A percentile compares a stretch with the other conserved stretches of the same genome.
Conservation (phyloP, 2,329 filamentous ascomycete genomes). For the Dactylellina sp. region DNA sequence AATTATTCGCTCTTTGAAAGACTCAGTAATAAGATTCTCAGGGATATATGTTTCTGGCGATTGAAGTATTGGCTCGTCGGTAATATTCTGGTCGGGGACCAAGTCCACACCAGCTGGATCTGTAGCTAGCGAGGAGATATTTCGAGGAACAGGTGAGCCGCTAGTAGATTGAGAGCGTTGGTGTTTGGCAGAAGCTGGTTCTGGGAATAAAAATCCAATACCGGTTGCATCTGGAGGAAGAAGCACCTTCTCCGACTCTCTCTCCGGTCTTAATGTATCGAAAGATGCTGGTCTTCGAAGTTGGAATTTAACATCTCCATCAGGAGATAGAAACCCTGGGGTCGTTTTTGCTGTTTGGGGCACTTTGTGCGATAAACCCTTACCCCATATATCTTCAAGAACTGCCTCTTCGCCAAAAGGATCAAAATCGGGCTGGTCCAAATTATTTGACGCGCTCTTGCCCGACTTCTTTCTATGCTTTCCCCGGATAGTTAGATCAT, state of each 20-base stretch:
- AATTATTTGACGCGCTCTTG: neutral
- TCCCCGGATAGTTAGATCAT: conserved; percentile 30
- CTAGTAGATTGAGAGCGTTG: conserved; percentile 34
- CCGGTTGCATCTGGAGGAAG: conserved; percentile 37
- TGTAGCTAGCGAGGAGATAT: neutral
- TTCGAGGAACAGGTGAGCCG: neutral
- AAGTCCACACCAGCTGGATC: conserved; percentile 6
- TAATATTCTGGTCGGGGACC: conserved; percentile 13
- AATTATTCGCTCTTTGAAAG: conserved; percentile 2
- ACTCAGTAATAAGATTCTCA: conserved; percentile 1
- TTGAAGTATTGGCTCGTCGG: conserved; percentile 19
- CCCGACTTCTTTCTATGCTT: conserved; percentile 22
- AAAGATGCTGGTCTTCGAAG: conserved; percentile 38
- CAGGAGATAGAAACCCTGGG: conserved; percentile 32
- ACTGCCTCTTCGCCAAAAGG: neutral
- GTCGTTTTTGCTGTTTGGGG: conserved; percentile 40
- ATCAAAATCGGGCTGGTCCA: neutral
- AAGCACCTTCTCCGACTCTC: conserved; percentile 42
- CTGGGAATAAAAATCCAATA: conserved; percentile 24
- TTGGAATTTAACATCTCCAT: conserved; percentile 14
- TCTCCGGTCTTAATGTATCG: conserved; percentile 20
- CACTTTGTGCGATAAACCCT: neutral
- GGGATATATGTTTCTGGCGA: conserved; percentile 42
- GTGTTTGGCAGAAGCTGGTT: conserved; percentile 13
- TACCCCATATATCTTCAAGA: neutral